Evolutionary conservation across 164 flowering plant species (phyloP).

Genomic region (Tetrastigma voinierianum): DNA sequence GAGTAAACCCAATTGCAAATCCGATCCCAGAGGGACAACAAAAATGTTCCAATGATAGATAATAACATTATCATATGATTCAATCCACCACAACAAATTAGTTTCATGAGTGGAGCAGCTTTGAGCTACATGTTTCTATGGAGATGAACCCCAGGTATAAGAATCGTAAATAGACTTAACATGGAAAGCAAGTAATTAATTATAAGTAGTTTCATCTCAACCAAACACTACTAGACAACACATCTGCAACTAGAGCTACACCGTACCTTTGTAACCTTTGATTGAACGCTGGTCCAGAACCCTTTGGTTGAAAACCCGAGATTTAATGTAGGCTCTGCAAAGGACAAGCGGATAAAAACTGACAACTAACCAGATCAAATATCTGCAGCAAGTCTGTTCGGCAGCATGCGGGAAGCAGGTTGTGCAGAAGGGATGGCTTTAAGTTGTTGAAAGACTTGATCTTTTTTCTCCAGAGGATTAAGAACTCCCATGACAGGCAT

Average conservation of each 20-base stretch:
- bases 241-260: not conserved
- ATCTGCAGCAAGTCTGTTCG: not conserved
- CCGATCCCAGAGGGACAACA: too few species aligned
- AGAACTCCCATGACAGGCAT: conserved; percentile 16
- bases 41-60: too few species aligned
- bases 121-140: not conserved
- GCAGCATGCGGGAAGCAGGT: conserved; percentile 1
- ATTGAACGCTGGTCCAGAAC: conserved; percentile 1
- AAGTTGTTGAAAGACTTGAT: not conserved
- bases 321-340: not conserved
- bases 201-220: conserved; percentile 5
- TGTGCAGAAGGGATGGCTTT: not conserved
- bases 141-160: not conserved
- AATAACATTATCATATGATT: not conserved
- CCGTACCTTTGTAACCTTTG: not conserved
- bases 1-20: too few species aligned
- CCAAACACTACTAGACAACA: conserved; percentile 9
- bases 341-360: not conserved
- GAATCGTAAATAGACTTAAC: not conserved
- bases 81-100: not conserved
- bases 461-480: not conserved
- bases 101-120: not conserved
- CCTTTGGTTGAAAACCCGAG: not conserved
- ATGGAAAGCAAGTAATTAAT: not conserved
- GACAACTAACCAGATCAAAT: not conserved